Percentiles rank a stretch among this genome's conserved stretches.
Evolutionary conservation across 306 rosid species (phyloP).

Genomic region (Sphenostylis stenocarpa): DNA sequence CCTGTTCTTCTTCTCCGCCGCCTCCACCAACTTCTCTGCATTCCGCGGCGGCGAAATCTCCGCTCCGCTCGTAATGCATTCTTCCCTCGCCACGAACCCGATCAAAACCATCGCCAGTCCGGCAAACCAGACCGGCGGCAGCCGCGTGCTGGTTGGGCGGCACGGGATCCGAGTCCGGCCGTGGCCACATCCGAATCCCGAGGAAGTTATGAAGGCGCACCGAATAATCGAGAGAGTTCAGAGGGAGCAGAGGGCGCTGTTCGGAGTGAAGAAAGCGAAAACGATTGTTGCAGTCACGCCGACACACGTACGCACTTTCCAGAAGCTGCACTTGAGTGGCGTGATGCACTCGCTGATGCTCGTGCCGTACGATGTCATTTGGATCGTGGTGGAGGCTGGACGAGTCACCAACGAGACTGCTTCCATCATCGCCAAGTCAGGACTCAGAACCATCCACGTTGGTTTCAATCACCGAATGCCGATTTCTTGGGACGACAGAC

Average conservation of each 20-base stretch:
- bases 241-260: conserved; percentile 78
- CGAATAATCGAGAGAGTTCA: conserved; percentile 83
- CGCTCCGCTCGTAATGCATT: conserved; percentile 26
- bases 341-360: conserved; percentile 95
- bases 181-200: conserved; percentile 94
- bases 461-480: conserved; percentile 74
- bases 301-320: conserved; percentile 84
- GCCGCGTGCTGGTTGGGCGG: conserved; percentile 85
- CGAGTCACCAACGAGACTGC: conserved; percentile 83
- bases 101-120: conserved; percentile 28
- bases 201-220: conserved; percentile 90
- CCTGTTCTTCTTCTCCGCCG: conserved; percentile 62
- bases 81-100: conserved; percentile 33
- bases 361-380: conserved; percentile 74
- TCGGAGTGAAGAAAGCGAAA: conserved; percentile 75
- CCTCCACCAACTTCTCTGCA: conserved; percentile 43
- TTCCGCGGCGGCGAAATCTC: conserved; percentile 49
- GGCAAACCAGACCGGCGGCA: conserved; percentile 42
- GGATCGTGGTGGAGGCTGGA: conserved; percentile 97
- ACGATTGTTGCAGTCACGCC: conserved; percentile 78
- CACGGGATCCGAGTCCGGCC: conserved; percentile 97
- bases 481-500: conserved; percentile 79
- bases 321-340: conserved; percentile 86
- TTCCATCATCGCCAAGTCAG: conserved; percentile 67
- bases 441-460: conserved; percentile 66